Conservation (phyloP, 495 filamentous ascomycete species). For the Halenospora varia region DNA sequence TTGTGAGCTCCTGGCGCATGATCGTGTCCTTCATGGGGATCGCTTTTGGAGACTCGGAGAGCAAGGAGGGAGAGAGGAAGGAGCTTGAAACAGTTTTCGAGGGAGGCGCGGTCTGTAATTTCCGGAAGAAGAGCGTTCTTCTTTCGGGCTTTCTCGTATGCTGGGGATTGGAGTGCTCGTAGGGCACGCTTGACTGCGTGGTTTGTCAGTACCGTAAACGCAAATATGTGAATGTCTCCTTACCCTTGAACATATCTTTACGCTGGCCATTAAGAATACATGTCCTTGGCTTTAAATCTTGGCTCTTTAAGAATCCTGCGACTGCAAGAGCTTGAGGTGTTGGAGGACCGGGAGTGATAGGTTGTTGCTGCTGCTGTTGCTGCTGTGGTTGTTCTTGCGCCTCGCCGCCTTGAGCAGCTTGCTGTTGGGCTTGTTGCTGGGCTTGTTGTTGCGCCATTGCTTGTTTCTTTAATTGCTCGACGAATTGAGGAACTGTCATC, state of each 20-base stretch:
- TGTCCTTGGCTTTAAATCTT: conserved; percentile 85
- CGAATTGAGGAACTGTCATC: conserved; percentile 71
- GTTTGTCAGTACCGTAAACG: background rate
- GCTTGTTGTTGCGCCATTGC: conserved; percentile 62
- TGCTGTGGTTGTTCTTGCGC: conserved; percentile 34
- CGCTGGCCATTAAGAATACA: conserved; percentile 94
- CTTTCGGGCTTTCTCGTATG: conserved; percentile 78
- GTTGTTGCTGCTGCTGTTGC: conserved; percentile 47
- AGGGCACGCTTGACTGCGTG: conserved; percentile 89
- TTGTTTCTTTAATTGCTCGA: conserved; percentile 62
- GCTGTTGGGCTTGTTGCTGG: conserved; percentile 35
- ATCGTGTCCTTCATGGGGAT: conserved; percentile 70
- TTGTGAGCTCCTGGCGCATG: conserved; percentile 62
- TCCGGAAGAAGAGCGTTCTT: conserved; percentile 89
- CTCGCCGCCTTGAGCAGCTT: conserved; percentile 28
- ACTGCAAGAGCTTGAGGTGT: conserved; percentile 86
- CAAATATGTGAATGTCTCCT: background rate
- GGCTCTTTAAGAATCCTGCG: conserved; percentile 80
- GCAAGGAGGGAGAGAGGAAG: conserved; percentile 94
- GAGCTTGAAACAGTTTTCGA: conserved; percentile 91
- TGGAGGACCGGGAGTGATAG: conserved; percentile 68
- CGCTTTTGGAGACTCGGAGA: conserved; percentile 81
- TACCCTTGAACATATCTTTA: conserved; percentile 98
- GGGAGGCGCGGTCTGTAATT: conserved; percentile 78
- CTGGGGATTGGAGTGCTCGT: conserved; percentile 83